A percentile compares a stretch with the other conserved stretches of the same genome.
Evolutionary conservation across 805 yeast genomes (phyloP).

Genomic region (Saccharomyces eubayanus): DNA sequence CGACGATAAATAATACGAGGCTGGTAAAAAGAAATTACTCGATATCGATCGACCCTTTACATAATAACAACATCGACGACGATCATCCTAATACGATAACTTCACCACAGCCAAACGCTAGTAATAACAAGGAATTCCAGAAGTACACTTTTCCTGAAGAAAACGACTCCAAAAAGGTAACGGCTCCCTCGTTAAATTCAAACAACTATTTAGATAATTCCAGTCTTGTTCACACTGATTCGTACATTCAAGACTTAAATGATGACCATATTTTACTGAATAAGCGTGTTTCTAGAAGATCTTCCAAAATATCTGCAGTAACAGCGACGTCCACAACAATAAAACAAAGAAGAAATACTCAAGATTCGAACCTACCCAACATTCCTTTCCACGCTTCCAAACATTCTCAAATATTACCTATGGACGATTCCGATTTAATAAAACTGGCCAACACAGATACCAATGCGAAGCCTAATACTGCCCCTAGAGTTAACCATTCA

Average conservation of each 20-base stretch:
- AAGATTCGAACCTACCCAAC: constrained; percentile 19
- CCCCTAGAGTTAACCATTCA: constrained; percentile 4
- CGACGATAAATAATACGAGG: neutral
- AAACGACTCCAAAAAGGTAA: neutral
- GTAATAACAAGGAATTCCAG: neutral
- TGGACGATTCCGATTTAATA: constrained; percentile 9
- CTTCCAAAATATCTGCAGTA: constrained; percentile 1
- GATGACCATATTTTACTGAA: constrained; percentile 32
- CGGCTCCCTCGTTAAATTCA: neutral
- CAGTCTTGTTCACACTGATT: constrained; percentile 24
- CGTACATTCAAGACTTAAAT: constrained; percentile 31
- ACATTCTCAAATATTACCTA: constrained; percentile 30
- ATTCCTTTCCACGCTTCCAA: constrained; percentile 31
- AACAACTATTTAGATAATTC: constrained; percentile 7
- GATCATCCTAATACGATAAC: constrained; percentile 3
- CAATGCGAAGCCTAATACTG: neutral
- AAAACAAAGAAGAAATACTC: constrained; percentile 13
- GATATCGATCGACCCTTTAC: constrained; percentile 2
- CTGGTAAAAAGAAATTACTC: neutral
- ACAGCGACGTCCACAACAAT: neutral
- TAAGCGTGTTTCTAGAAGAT: constrained; percentile 21
- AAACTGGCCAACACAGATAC: constrained; percentile 1
- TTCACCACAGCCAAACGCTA: neutral
- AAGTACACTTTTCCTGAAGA: neutral
- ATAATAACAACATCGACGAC: constrained; percentile 2